phyloP scores from a whole-genome alignment of 148 eudicot species.

The Spergularia bocconei region DNA sequence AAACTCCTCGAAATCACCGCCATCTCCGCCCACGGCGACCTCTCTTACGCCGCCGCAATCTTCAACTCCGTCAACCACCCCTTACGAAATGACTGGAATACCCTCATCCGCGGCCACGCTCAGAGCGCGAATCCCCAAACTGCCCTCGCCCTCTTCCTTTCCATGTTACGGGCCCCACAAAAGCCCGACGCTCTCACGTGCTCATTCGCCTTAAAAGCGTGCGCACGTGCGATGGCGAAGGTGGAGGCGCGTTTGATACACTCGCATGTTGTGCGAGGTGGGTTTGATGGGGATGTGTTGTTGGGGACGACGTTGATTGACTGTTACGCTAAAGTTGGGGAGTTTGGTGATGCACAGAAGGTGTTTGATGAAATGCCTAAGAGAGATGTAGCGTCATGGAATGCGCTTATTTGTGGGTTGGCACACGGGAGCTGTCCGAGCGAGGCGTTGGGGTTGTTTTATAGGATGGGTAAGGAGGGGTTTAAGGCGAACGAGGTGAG shows the following conservation, averaged over 20 bases:
- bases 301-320: constrained; percentile 68
- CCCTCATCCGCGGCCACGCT: constrained; percentile 69
- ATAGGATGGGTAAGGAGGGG: constrained; percentile 30
- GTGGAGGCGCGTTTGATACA: constrained; percentile 52
- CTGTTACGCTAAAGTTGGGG: constrained; percentile 63
- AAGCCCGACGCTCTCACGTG: constrained; percentile 76
- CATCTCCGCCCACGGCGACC: constrained; percentile 40
- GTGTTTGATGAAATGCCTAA: constrained; percentile 70
- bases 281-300: constrained; percentile 48
- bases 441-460: constrained; percentile 55
- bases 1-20: constrained; percentile 59
- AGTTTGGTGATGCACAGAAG: constrained; percentile 40
- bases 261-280: constrained; percentile 42
- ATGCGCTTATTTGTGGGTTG: constrained; percentile 69
- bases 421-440: constrained; percentile 59
- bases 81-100: constrained; percentile 63
- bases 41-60: constrained; percentile 49
- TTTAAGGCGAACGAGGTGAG: constrained; percentile 60
- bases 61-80: constrained; percentile 47
- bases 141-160: constrained; percentile 40
- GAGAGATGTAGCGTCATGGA: constrained; percentile 72
- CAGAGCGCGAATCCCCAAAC: constrained; percentile 38
- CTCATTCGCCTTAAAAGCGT: constrained; percentile 79
- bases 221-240: constrained; percentile 56
- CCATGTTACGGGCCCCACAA: constrained; percentile 40